Conservation (phyloP, 768 basidiomycete genomes). For the Amanita molliuscula region DNA sequence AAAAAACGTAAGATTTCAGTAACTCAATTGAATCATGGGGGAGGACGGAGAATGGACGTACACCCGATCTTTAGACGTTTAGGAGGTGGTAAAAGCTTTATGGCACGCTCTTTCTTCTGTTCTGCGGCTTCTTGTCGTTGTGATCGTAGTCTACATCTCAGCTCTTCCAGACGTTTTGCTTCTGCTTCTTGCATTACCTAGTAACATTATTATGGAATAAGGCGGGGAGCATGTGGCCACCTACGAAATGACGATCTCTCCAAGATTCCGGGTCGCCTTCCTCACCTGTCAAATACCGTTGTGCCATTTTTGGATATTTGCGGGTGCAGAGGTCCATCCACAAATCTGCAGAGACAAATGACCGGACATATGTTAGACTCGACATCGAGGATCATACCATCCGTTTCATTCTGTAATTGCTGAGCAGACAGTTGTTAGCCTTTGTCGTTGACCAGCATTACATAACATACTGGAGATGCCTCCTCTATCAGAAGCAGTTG, state of each 20-base stretch:
- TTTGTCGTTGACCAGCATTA: neutral
- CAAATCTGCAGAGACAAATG: conserved; percentile 32
- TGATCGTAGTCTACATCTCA: conserved; percentile 48
- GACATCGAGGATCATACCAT: conserved; percentile 26
- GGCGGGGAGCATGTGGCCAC: conserved; percentile 15
- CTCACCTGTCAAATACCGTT: conserved; percentile 31
- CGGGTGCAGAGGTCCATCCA: conserved; percentile 59
- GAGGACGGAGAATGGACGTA: neutral
- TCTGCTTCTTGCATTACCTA: conserved; percentile 52
- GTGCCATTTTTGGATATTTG: conserved; percentile 43
- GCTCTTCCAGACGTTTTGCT: conserved; percentile 52
- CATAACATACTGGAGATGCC: conserved; percentile 50
- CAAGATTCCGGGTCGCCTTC: conserved; percentile 47
- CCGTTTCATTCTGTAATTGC: conserved; percentile 46
- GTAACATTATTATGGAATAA: conserved; percentile 6
- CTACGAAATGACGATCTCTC: conserved; percentile 60
- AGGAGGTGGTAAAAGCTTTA: conserved; percentile 56
- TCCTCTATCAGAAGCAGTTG: conserved; percentile 61
- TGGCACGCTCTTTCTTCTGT: conserved; percentile 66
- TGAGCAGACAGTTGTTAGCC: conserved; percentile 13
- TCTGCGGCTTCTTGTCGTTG: conserved; percentile 63
- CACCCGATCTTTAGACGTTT: conserved; percentile 44
- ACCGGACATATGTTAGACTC: neutral
- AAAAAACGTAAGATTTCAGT: neutral
- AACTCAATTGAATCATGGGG: neutral